phyloP scores from a whole-genome alignment of 1,284 basidiomycete species.

The Irpex sp. region DNA sequence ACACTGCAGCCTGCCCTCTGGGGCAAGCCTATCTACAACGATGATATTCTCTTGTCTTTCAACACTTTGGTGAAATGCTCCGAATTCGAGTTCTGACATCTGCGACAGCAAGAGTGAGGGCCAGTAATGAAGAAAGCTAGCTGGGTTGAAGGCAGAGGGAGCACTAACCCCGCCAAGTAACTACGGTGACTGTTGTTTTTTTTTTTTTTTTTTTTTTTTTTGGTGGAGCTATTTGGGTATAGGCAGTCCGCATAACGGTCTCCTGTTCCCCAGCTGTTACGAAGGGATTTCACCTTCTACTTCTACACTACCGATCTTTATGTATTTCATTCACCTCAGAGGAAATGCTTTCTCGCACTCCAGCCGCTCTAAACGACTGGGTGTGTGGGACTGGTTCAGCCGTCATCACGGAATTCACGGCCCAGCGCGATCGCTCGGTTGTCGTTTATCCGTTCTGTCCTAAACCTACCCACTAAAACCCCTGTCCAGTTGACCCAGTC shows the following conservation, averaged over 20 bases:
- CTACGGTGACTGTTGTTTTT: too few relatives aligned
- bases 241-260: background rate
- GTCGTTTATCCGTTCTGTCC: background rate
- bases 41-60: too few relatives aligned
- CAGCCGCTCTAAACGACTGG: background rate
- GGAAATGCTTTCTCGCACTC: background rate
- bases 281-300: background rate
- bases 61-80: too few relatives aligned
- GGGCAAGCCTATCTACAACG: too few relatives aligned
- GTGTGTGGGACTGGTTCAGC: background rate
- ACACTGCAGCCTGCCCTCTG: too few relatives aligned
- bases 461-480: conserved; percentile 1
- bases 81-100: too few relatives aligned
- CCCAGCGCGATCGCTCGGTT: background rate
- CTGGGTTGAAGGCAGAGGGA: too few relatives aligned
- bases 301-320: too few relatives aligned
- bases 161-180: too few relatives aligned
- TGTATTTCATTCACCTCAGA: background rate
- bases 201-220: conserved; percentile 4
- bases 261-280: background rate
- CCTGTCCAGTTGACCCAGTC: background rate
- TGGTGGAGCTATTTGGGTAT: background rate
- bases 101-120: too few relatives aligned
- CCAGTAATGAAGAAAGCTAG: too few relatives aligned
- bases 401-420: background rate